A percentile compares a stretch with the other conserved stretches of the same genome.
Evolutionary conservation across 2,329 filamentous ascomycete genomes (phyloP).

Genomic region (Paracamarosporium sp.): DNA sequence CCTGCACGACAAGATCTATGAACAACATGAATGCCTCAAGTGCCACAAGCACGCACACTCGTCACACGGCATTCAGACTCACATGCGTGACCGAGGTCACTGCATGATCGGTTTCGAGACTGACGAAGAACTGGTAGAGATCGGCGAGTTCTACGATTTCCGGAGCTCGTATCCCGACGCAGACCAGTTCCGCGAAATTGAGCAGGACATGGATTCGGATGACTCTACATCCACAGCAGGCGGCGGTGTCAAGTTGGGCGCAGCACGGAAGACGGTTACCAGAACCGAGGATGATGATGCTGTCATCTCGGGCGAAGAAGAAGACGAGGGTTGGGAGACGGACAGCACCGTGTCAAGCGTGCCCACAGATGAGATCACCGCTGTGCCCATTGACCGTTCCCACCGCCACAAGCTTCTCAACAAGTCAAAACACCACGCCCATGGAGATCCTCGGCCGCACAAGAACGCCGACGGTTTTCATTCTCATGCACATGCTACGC

Average conservation of each 20-base stretch:
- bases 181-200: slow-evolving; percentile 63
- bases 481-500: slow-evolving; percentile 77
- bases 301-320: slow-evolving; percentile 61
- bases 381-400: slow-evolving; percentile 76
- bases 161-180: slow-evolving; percentile 90
- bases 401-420: slow-evolving; percentile 76
- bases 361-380: slow-evolving; percentile 82
- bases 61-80: slow-evolving; percentile 83
- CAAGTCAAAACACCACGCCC: slow-evolving; percentile 78
- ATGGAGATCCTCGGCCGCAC: slow-evolving; percentile 73
- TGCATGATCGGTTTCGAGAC: slow-evolving; percentile 94
- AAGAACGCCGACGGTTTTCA: slow-evolving; percentile 80
- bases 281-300: slow-evolving; percentile 41
- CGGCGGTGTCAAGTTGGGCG: slow-evolving; percentile 73
- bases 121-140: slow-evolving; percentile 88
- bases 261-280: slow-evolving; percentile 59
- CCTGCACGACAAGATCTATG: slow-evolving; percentile 79
- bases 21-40: slow-evolving; percentile 83
- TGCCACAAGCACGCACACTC: slow-evolving; percentile 85
- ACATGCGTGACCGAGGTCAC: slow-evolving; percentile 96
- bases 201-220: slow-evolving; percentile 50
- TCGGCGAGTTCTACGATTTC: slow-evolving; percentile 98
- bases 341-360: slow-evolving; percentile 87
- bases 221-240: slow-evolving; percentile 54
- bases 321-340: slow-evolving; percentile 92